A percentile compares a stretch with the other conserved stretches of the same genome.
Conservation (phyloP, 768 basidiomycete genomes). For the Lactarius sanguifluus region DNA sequence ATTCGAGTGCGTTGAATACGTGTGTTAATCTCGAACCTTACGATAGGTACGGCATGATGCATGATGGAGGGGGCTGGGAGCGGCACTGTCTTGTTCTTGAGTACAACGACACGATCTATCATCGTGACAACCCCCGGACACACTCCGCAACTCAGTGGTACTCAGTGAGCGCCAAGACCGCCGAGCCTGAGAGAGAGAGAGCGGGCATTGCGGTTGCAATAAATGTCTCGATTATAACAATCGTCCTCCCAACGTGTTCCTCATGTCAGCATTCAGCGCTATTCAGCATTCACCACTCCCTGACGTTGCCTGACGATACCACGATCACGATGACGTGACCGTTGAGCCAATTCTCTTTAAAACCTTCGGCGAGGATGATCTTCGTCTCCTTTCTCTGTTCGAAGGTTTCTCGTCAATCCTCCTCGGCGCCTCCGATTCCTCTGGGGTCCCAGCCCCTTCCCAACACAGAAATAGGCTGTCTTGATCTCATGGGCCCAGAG, state of each 20-base stretch:
- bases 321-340: conserved; percentile 1
- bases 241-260: not conserved
- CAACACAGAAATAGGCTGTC: conserved; percentile 33
- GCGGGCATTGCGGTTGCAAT: not conserved
- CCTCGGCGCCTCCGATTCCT: conserved; percentile 24
- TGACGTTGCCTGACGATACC: not conserved
- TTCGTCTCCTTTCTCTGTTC: conserved; percentile 23
- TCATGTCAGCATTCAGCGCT: not conserved
- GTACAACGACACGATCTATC: not conserved
- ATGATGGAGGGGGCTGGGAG: not conserved
- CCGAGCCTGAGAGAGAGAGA: not conserved
- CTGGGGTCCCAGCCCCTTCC: conserved; percentile 28
- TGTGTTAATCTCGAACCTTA: not conserved
- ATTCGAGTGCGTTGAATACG: not conserved
- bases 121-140: not conserved
- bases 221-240: not conserved
- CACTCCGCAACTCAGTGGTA: not conserved
- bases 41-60: not conserved
- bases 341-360: conserved; percentile 1
- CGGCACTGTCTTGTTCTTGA: not conserved
- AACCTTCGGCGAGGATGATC: conserved; percentile 12
- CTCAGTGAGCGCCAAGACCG: not conserved
- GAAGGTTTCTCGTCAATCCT: conserved; percentile 21
- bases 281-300: not conserved
- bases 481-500: conserved; percentile 35